Conservation (phyloP, 2,329 filamentous ascomycete species). For the Scytalidium sp. region DNA sequence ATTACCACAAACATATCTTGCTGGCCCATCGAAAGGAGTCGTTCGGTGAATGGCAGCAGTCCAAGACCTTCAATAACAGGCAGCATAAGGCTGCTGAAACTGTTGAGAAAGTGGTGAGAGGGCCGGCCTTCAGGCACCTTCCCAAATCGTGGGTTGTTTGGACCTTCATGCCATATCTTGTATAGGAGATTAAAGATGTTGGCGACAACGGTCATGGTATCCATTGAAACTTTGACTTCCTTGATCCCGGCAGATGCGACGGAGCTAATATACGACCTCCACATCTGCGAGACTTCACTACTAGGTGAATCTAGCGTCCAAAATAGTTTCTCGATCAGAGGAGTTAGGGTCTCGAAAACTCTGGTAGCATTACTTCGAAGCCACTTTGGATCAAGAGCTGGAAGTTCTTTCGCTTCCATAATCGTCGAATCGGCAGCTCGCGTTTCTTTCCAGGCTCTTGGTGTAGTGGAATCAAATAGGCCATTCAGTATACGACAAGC, state of each 20-base stretch:
- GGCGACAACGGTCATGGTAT: slow-evolving; percentile 78
- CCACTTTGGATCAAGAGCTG: slow-evolving; percentile 83
- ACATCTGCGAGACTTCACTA: slow-evolving; percentile 52
- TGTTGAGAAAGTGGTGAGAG: slow-evolving; percentile 49
- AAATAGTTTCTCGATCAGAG: slow-evolving; percentile 60
- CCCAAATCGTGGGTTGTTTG: slow-evolving; percentile 22
- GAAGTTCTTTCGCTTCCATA: slow-evolving; percentile 66
- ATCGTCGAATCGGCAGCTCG: slow-evolving; percentile 48
- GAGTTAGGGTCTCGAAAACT: slow-evolving; percentile 61
- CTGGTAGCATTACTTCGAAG: slow-evolving; percentile 66
- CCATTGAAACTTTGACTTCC: slow-evolving; percentile 84
- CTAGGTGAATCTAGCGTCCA: slow-evolving; percentile 58
- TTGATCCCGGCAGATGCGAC: slow-evolving; percentile 70
- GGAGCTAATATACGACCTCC: slow-evolving; percentile 59
- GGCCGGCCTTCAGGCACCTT: slow-evolving; percentile 41
- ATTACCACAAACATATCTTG: slow-evolving; percentile 59
- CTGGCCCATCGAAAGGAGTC: slow-evolving; percentile 47
- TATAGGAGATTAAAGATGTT: slow-evolving; percentile 67
- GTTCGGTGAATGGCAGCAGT: slow-evolving; percentile 61
- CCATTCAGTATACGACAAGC: slow-evolving; percentile 70
- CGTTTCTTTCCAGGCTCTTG: slow-evolving; percentile 70
- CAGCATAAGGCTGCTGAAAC: slow-evolving; percentile 48
- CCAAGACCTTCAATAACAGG: slow-evolving; percentile 51
- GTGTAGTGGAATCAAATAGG: slow-evolving; percentile 57
- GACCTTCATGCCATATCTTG: slow-evolving; percentile 62